phyloP scores from a whole-genome alignment of 768 basidiomycete species.

The Kwoniella sp. region DNA sequence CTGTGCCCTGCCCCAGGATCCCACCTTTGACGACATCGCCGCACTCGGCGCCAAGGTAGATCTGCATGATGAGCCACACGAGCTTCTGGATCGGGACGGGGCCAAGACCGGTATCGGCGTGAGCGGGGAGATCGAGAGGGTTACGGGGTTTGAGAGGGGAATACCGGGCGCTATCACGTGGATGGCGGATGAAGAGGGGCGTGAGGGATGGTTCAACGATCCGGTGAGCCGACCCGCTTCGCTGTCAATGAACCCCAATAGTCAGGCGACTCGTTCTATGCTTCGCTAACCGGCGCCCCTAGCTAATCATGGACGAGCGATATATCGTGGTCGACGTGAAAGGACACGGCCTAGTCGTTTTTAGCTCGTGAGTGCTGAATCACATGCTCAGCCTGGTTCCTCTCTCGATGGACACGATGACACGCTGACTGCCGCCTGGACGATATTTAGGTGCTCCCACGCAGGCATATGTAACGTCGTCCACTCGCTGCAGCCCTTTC shows the following conservation, averaged over 20 bases:
- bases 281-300: not conserved
- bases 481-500: constrained; percentile 62
- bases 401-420: not conserved
- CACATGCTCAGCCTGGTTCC: too few relatives aligned
- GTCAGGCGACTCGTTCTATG: not conserved
- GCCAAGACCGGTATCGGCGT: constrained; percentile 57
- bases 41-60: constrained; percentile 59
- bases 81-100: constrained; percentile 56
- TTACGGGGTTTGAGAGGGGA: constrained; percentile 66
- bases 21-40: constrained; percentile 65
- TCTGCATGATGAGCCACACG: constrained; percentile 60
- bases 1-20: constrained; percentile 63
- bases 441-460: constrained; percentile 60
- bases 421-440: not conserved
- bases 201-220: constrained; percentile 56
- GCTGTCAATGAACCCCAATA: not conserved
- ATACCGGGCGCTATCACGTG: constrained; percentile 66
- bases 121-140: constrained; percentile 73
- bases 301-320: constrained; percentile 80
- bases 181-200: constrained; percentile 47
- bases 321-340: constrained; percentile 70
- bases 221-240: constrained; percentile 56
- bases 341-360: constrained; percentile 76
- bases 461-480: constrained; percentile 82
- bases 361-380: constrained; percentile 69